phyloP scores from a whole-genome alignment of 176 grass and related monocot species.

The Melocanna baccifera region DNA sequence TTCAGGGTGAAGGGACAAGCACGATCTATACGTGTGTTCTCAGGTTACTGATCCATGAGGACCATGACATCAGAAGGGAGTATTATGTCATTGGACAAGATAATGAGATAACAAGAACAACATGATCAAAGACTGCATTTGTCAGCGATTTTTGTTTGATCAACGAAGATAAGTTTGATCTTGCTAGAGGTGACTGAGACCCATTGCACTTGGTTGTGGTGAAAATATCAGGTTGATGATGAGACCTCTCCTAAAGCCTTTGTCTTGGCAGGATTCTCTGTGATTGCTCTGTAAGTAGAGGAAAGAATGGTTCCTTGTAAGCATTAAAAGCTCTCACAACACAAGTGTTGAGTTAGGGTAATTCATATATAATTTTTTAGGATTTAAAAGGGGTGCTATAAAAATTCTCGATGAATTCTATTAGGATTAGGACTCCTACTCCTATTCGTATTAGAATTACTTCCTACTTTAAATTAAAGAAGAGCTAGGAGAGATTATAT shows the following conservation, averaged over 20 bases:
- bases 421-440: too few relatives aligned
- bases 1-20: not conserved
- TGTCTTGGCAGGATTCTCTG: not conserved
- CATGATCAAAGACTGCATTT: not conserved
- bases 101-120: not conserved
- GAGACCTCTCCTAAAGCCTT: not conserved
- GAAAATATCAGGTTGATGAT: not conserved
- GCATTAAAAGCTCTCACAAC: not conserved
- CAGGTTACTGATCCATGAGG: not conserved
- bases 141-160: not conserved
- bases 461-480: too few relatives aligned
- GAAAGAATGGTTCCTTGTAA: constrained; percentile 10
- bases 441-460: too few relatives aligned
- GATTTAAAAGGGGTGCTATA: too few relatives aligned
- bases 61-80: not conserved
- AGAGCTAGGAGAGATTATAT: too few relatives aligned
- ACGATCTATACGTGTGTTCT: not conserved
- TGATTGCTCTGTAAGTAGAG: not conserved
- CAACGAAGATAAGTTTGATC: not conserved
- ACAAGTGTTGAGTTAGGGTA: too few relatives aligned
- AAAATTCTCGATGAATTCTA: too few relatives aligned
- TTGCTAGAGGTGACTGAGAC: not conserved
- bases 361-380: too few relatives aligned
- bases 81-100: not conserved
- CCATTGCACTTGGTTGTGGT: not conserved